Percentiles rank a stretch among this genome's conserved stretches.
Conservation (phyloP, 1,139 yeast genomes). For the Hansenula lynferdii region DNA sequence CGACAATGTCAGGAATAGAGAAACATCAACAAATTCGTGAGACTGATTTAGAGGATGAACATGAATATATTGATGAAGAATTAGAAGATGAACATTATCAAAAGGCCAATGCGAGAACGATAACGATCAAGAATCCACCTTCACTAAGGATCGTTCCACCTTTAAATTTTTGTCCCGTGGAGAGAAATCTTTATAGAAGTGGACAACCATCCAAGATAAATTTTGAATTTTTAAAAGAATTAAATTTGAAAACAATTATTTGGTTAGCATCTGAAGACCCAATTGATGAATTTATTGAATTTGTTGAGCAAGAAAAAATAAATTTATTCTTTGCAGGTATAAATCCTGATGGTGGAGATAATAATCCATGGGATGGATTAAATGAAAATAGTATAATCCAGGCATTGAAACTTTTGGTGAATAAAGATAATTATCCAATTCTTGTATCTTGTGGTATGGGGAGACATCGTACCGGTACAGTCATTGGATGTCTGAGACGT, state of each 20-base stretch:
- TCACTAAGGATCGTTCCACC: slow-evolving; percentile 81
- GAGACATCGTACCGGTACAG: slow-evolving; percentile 93
- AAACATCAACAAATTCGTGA: no score
- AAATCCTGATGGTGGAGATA: slow-evolving; percentile 64
- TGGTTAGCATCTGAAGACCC: slow-evolving; percentile 98
- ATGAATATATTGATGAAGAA: no score
- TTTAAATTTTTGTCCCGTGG: slow-evolving; percentile 91
- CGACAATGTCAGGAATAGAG: no score
- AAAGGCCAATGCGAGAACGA: slow-evolving; percentile 16
- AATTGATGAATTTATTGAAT: slow-evolving; percentile 77
- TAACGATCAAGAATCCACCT: slow-evolving; percentile 41
- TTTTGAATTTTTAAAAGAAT: slow-evolving; percentile 74
- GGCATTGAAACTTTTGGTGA: slow-evolving; percentile 71
- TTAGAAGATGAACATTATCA: slow-evolving; percentile 24
- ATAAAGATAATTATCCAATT: slow-evolving; percentile 70
- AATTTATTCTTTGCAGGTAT: slow-evolving; percentile 54
- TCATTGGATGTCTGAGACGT: slow-evolving; percentile 85
- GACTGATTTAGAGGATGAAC: no score
- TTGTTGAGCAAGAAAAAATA: slow-evolving; percentile 69
- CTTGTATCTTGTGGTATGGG: slow-evolving; percentile 98
- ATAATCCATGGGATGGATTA: slow-evolving; percentile 95
- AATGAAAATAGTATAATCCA: slow-evolving; percentile 76
- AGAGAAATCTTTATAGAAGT: slow-evolving; percentile 74
- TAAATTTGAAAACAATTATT: slow-evolving; percentile 72
- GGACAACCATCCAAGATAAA: slow-evolving; percentile 98